phyloP scores from a whole-genome alignment of 2,329 filamentous ascomycete genomes.

The Arthrobotrys pseudoclavata region DNA sequence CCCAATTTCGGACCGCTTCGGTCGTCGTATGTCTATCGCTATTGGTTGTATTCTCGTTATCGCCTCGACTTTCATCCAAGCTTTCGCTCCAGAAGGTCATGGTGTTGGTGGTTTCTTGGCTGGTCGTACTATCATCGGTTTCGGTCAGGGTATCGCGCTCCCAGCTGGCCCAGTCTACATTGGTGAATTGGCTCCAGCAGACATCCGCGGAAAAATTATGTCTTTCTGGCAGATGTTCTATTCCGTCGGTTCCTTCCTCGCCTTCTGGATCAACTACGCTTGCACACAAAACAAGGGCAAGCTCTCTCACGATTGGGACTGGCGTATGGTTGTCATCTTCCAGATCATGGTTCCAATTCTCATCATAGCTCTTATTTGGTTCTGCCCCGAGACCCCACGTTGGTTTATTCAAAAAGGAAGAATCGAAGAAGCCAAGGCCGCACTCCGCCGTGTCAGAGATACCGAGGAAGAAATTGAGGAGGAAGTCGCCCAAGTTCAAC shows the following conservation, averaged over 20 bases:
- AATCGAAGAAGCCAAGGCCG: slow-evolving; percentile 73
- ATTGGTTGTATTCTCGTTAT: slow-evolving; percentile 76
- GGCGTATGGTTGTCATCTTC: slow-evolving; percentile 80
- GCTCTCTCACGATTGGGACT: slow-evolving; percentile 76
- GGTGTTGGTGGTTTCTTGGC: slow-evolving; percentile 76
- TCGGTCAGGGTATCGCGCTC: slow-evolving; percentile 78
- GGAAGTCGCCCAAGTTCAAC: slow-evolving; percentile 75
- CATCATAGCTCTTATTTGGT: slow-evolving; percentile 75
- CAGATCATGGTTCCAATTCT: slow-evolving; percentile 77
- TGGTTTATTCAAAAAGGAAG: slow-evolving; percentile 77
- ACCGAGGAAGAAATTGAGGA: slow-evolving; percentile 77
- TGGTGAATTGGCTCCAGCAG: slow-evolving; percentile 75
- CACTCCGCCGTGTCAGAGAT: slow-evolving; percentile 74
- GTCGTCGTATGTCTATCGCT: slow-evolving; percentile 69
- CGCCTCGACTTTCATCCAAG: slow-evolving; percentile 77
- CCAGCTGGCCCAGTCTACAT: slow-evolving; percentile 79
- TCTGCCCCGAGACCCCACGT: slow-evolving; percentile 77
- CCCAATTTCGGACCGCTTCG: slow-evolving; percentile 68
- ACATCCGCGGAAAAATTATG: slow-evolving; percentile 78
- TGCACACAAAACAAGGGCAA: slow-evolving; percentile 70
- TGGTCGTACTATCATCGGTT: slow-evolving; percentile 77
- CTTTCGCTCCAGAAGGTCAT: slow-evolving; percentile 74
- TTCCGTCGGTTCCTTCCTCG: slow-evolving; percentile 76
- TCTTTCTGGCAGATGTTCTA: slow-evolving; percentile 79
- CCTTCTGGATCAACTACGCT: slow-evolving; percentile 77